Evolutionary conservation across 2,329 filamentous ascomycete species (phyloP).

Genomic region (Trichoderma brevicompactum): DNA sequence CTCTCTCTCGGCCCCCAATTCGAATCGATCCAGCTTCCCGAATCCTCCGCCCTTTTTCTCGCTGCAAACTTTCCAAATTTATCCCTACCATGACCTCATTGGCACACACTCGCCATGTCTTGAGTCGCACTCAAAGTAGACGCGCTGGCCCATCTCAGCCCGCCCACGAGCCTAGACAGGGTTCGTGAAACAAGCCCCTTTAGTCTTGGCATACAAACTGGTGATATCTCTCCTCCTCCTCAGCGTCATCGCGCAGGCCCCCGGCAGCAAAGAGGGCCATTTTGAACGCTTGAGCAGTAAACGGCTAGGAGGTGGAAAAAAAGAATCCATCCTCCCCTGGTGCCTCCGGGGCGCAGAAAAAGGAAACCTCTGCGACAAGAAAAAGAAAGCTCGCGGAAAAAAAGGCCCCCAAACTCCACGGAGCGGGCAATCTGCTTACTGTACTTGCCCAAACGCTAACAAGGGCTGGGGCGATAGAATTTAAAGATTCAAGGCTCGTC

Average conservation of each 20-base stretch:
- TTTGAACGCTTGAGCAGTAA: not conserved
- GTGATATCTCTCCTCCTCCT: not conserved
- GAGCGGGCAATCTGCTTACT: no score
- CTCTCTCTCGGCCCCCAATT: not conserved
- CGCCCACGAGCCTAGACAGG: slow-evolving; percentile 19
- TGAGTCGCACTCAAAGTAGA: not conserved
- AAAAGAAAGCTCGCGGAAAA: not conserved
- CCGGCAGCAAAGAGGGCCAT: not conserved
- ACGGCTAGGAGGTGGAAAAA: no score
- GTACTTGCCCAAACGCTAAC: no score
- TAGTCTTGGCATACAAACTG: slow-evolving; percentile 15
- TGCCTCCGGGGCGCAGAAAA: not conserved
- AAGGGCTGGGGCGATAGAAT: no score
- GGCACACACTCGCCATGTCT: not conserved
- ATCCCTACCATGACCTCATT: slow-evolving; percentile 8
- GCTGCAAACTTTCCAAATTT: not conserved
- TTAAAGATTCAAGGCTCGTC: no score
- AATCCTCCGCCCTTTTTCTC: not conserved
- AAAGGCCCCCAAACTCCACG: no score
- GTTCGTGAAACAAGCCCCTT: slow-evolving; percentile 24
- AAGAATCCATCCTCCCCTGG: no score
- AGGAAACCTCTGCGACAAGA: slow-evolving; percentile 21
- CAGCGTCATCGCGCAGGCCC: slow-evolving; percentile 13
- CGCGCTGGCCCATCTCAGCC: not conserved
- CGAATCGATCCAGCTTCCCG: not conserved